A percentile compares a stretch with the other conserved stretches of the same genome.
phyloP scores from a whole-genome alignment of 2,329 filamentous ascomycete species.

The Teratosphaeria zuluensis region DNA sequence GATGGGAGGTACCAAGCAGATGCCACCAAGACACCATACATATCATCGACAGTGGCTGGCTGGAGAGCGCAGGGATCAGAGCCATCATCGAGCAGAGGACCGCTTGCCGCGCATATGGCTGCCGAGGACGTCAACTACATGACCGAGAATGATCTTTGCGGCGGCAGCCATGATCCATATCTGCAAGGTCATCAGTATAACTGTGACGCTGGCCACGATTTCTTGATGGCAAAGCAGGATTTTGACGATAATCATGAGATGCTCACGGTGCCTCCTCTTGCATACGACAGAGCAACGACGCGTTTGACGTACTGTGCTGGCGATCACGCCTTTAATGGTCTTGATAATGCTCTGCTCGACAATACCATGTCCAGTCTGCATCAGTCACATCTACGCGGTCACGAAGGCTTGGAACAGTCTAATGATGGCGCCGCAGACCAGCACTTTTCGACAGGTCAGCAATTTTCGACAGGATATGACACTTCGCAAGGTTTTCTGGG shows the following conservation, averaged over 20 bases:
- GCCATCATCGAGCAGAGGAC: background rate
- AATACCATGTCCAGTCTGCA: background rate
- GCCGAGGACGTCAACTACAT: background rate
- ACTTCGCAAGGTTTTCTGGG: background rate
- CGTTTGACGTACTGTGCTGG: background rate
- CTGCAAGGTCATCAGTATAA: background rate
- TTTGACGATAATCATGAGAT: background rate
- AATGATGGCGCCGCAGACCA: background rate
- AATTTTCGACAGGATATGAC: background rate
- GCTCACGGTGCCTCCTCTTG: background rate
- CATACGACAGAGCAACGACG: background rate
- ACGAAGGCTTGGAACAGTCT: background rate
- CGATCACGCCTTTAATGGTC: background rate
- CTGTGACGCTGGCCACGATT: background rate
- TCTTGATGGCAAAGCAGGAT: background rate
- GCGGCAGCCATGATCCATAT: background rate
- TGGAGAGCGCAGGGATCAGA: background rate
- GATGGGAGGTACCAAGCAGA: background rate
- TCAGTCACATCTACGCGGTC: background rate
- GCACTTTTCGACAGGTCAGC: background rate
- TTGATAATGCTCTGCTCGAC: background rate
- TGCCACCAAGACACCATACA: background rate
- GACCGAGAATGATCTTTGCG: background rate
- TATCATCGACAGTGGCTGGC: background rate
- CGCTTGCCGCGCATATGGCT: background rate